Evolutionary conservation across 2,329 filamentous ascomycete genomes (phyloP).

Genomic region (Aureobasidium sp.): DNA sequence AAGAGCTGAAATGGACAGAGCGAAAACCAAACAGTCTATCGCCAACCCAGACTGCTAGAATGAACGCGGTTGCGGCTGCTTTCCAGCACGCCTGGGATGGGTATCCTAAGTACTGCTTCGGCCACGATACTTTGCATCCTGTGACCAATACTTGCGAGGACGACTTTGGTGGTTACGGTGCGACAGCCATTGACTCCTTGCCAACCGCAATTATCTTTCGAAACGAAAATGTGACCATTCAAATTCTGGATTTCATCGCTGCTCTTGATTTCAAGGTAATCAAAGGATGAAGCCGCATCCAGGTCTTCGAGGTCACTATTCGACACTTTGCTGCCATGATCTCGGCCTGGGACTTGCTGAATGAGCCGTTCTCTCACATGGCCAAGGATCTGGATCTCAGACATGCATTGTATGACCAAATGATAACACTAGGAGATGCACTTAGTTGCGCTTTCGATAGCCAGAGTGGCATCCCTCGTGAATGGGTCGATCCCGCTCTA

Average conservation of each 20-base stretch:
- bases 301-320: conserved; percentile 21
- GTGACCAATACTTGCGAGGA: conserved; percentile 22
- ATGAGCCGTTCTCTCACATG: conserved; percentile 18
- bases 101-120: conserved; percentile 26
- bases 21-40: neutral
- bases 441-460: conserved; percentile 20
- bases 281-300: conserved; percentile 15
- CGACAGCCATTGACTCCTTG: conserved; percentile 20
- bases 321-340: conserved; percentile 21
- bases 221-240: conserved; percentile 16
- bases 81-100: conserved; percentile 29
- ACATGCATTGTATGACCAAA: conserved; percentile 17
- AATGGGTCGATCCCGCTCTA: conserved; percentile 19
- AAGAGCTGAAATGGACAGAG: neutral
- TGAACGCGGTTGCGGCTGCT: conserved; percentile 4
- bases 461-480: conserved; percentile 18
- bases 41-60: neutral
- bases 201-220: conserved; percentile 21
- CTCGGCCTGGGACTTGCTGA: conserved; percentile 20
- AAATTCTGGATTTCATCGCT: conserved; percentile 18
- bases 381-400: conserved; percentile 13
- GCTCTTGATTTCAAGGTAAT: conserved; percentile 17
- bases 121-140: conserved; percentile 24
- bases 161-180: conserved; percentile 22
- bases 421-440: conserved; percentile 18